Percentiles rank a stretch among this genome's conserved stretches.
These are phyloP conservation scores for Canavalia gladiata DNA, from an alignment of 306 rosid genomes.

Conservation along the genomic window DNA sequence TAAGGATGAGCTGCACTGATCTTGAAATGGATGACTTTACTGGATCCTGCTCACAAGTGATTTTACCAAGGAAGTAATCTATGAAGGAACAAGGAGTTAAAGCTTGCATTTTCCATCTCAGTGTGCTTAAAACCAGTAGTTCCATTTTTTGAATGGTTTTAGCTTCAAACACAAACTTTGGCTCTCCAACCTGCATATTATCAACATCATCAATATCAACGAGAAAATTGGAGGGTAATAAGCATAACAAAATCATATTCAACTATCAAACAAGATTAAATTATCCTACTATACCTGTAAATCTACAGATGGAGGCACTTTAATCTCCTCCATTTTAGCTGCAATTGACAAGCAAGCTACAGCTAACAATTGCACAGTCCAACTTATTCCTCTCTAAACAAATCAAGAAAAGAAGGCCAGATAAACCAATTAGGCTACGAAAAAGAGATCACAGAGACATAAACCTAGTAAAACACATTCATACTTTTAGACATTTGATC, in stretches of 20 bases:
- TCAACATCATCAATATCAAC: conserved; percentile 33
- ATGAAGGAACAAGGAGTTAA: conserved; percentile 82
- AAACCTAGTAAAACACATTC: conserved; percentile 32
- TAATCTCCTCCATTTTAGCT: conserved; percentile 84
- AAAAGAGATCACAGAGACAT: conserved; percentile 35
- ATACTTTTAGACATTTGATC: conserved; percentile 47
- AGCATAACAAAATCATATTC: conserved; percentile 29
- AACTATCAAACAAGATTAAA: conserved; percentile 26
- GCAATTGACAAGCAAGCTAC: conserved; percentile 90
- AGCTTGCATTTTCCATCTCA: conserved; percentile 88
- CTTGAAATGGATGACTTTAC: conserved; percentile 48
- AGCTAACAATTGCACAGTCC: conserved; percentile 84
- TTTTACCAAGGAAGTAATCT: conserved; percentile 77
- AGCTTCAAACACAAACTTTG: conserved; percentile 80
- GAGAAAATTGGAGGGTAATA: conserved; percentile 15
- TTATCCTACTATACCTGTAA: conserved; percentile 71
- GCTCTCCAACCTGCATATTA: conserved; percentile 77
- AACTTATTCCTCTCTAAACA: conserved; percentile 67
- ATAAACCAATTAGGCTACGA: conserved; percentile 38
- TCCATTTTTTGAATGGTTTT: conserved; percentile 85
- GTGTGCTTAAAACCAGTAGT: conserved; percentile 72
- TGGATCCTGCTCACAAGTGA: conserved; percentile 49
- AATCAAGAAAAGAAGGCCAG: conserved; percentile 35
- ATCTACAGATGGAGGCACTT: conserved; percentile 73
- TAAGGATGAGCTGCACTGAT: conserved; percentile 73